Evolutionary conservation across 192 early-diverging fungal species (phyloP), one percentile per base, ranked within the genome.

Genomic region (Glomus cerebriforme): DNA sequence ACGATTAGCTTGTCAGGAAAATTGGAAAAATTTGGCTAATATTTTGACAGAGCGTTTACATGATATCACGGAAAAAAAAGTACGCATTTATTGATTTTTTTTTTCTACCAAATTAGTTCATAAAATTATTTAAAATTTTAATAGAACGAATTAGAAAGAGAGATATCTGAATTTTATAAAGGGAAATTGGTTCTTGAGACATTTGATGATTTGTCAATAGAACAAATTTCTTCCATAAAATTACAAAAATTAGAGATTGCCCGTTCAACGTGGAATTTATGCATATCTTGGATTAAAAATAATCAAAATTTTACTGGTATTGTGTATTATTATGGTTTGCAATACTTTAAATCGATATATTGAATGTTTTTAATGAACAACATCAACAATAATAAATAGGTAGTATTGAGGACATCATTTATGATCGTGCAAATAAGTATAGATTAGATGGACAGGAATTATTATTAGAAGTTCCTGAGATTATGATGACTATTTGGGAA

Each of bases 401-500:
- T 26, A 26, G 69, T 27, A 32, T 72, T 54, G 69, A 72, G 5
- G 22, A 72, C 39, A 72, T 72, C 7, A 39, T 72, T 5, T 7
- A 72, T 47, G 69, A 37, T 47, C 17, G 27, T 26, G 9, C 69
- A 22, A 72, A 72, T 47, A 72, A 47, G 22, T 13, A 72, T 47
- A n/a, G 39, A 54, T 47, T 72, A 47, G 43, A 72, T 31, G 69
- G 69, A 26, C 17, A 72, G 8, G 27, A 72, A 22, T 10, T 37
- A 24, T 10, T 10, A 43, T 27, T 39, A 26, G 26, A 72, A 15
- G 35, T 72, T 72, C 69, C 69, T 10, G 35, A 72, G 0, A 54
- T 72, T 24, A 47, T 72, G 39, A 72, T 72, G 35, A 54, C 19
- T 24, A 37, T 47, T 24, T 72, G 69, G 69, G 69, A 72, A 47